Evolutionary conservation across 169 alveolate genomes (phyloP).

Genomic region (Babesia bovis): DNA sequence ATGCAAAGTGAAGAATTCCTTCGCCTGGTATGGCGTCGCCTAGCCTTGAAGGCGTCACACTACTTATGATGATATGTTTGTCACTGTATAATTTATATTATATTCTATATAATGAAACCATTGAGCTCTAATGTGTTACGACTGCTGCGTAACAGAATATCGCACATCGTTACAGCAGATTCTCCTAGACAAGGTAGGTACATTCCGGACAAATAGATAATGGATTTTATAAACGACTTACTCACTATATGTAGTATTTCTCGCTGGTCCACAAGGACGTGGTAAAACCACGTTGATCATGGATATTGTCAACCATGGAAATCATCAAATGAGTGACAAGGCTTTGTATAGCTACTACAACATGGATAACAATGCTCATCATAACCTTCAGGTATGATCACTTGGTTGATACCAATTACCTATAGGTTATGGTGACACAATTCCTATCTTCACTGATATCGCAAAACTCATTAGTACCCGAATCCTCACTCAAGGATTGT

Average conservation of each 20-base stretch:
- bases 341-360: constrained; percentile 28
- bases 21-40: constrained; percentile 40
- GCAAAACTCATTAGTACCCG: constrained; percentile 5
- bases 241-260: constrained; percentile 16
- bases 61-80: not conserved
- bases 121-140: constrained; percentile 2
- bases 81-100: not conserved
- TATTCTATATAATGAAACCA: not conserved
- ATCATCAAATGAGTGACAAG: not conserved
- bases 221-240: too few relatives aligned
- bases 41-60: constrained; percentile 1
- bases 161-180: constrained; percentile 3
- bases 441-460: constrained; percentile 29
- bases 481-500: not conserved
- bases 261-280: constrained; percentile 67
- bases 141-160: not conserved
- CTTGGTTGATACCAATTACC: too few relatives aligned
- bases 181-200: constrained; percentile 24
- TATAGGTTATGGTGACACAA: constrained; percentile 28
- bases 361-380: constrained; percentile 17
- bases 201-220: too few relatives aligned
- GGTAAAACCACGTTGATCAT: constrained; percentile 55
- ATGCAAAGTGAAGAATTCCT: constrained; percentile 50
- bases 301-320: constrained; percentile 9
- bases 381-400: constrained; percentile 48